Percentiles rank a stretch among this genome's conserved stretches.
These are phyloP conservation scores for Auricularia sp. DNA, from an alignment of 768 basidiomycete species.

Conservation along the genomic window DNA sequence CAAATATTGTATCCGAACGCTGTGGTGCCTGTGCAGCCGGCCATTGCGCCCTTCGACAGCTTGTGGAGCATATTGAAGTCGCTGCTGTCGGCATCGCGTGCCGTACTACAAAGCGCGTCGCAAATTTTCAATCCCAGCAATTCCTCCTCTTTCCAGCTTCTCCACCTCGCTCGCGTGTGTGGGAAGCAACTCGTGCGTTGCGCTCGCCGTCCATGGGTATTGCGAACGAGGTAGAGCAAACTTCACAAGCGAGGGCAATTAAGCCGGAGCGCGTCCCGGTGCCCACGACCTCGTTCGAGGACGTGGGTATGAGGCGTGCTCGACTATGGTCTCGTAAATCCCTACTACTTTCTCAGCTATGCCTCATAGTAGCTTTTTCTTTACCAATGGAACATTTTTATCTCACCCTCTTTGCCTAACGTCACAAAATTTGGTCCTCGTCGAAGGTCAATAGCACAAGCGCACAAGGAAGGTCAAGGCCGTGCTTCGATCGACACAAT, in stretches of 20 bases:
- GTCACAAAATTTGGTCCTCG: too few species aligned
- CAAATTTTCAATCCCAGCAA: neutral
- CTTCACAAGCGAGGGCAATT: conserved; percentile 45
- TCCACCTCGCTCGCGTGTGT: conserved; percentile 8
- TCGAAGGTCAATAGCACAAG: too few species aligned
- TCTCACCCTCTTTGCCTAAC: too few species aligned
- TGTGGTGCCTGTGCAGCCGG: too few species aligned
- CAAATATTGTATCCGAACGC: too few species aligned
- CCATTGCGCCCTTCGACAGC: too few species aligned
- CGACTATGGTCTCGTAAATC: conserved; percentile 47
- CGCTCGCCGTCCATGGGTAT: conserved; percentile 39
- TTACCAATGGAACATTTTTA: too few species aligned
- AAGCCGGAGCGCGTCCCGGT: conserved; percentile 65
- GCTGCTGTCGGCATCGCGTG: too few species aligned
- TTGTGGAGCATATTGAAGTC: neutral
- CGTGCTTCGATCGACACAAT: too few species aligned
- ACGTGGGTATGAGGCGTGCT: conserved; percentile 46
- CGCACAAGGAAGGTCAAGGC: too few species aligned
- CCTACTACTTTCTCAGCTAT: neutral
- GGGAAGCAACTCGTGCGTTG: conserved; percentile 46
- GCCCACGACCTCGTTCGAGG: conserved; percentile 23
- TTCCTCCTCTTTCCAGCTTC: conserved; percentile 25
- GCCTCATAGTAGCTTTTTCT: too few species aligned
- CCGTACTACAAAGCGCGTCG: neutral
- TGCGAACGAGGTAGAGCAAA: conserved; percentile 26